These are phyloP conservation scores for Zoysia japonica DNA, from an alignment of 176 grass and related monocot species.

Conservation along the genomic window DNA sequence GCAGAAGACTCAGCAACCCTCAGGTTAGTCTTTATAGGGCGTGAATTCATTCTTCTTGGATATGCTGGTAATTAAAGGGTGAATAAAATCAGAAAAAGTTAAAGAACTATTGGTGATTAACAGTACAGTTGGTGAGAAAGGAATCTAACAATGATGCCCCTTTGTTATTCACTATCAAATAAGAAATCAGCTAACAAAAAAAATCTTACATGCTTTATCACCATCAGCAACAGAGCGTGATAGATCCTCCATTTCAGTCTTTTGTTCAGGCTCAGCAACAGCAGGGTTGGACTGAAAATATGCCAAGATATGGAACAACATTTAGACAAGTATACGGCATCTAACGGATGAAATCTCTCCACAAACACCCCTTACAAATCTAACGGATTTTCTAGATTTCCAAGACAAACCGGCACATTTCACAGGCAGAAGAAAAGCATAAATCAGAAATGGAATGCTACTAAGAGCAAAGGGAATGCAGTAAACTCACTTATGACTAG, in stretches of 20 bases:
- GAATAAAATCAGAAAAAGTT: conserved; percentile 29
- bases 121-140: neutral
- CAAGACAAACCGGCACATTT: neutral
- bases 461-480: conserved; percentile 14
- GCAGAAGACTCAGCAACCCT: conserved; percentile 83
- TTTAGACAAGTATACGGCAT: conserved; percentile 15
- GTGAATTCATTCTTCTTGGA: conserved; percentile 56
- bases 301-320: neutral
- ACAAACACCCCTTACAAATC: too few relatives aligned
- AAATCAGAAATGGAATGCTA: neutral
- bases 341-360: neutral
- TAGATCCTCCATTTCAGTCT: conserved; percentile 26
- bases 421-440: neutral
- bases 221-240: conserved; percentile 10
- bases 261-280: conserved; percentile 16
- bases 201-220: conserved; percentile 53
- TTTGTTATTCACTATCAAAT: neutral
- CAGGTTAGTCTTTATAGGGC: conserved; percentile 73
- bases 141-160: neutral
- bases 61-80: conserved; percentile 53
- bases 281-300: conserved; percentile 55
- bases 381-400: too few relatives aligned
- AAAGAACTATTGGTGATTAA: conserved; percentile 16
- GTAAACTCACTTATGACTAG: neutral
- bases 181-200: neutral